Base-by-base conservation (phyloP, 1,139 yeast species). In the Protomyces arabidopsidicola region DNA sequence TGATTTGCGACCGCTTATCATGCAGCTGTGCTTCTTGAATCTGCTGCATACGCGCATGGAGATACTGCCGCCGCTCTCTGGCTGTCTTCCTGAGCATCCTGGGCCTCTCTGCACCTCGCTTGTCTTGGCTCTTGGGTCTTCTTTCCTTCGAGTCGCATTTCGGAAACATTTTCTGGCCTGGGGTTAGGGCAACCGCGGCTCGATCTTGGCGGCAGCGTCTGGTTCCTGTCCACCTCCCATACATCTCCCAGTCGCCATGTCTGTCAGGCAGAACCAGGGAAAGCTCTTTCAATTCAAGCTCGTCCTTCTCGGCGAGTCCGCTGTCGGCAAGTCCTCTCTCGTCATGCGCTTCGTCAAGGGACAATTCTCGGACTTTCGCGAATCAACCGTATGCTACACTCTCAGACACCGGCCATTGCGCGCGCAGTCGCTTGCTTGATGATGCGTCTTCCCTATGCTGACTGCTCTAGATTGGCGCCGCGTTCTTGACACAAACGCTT, bases 321-420 rank as follows among this genome's bases (percentile, higher is more conserved):
- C 98, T 0, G 98, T 93, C 52, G 98, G 98, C 63, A 93, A 93
- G 74, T 82, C 83, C 65, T 53, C 67, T 55, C 84, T 93, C 34
- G 98, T 93, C 31, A 88, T 90, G 71, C 81, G 98, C 70, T 95
- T 93, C 74, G 98, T 93, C 24, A 89, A 91, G 71, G 95, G 91
- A 74, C 88, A 95, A 36, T 95, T 93, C 74, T 97, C 91, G 71
- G 97, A 90, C 72, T 83, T 88, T 77, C 82, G 97, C 70, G 98
- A 93, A 75, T 88, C 96, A 27, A 93, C 98, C 6, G 93, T 93
- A 55, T 3, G 65, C 50, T 1, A n/a, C 14, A n/a, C 20, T 39
- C 27, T n/a, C 8, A 10, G 8, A 18, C 12, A 6, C n/a, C 10
- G 27, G 3, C 20, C 48, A 14, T 20, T 1, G 27, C 52, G 16